Percentiles rank a stretch among this genome's conserved stretches.
Conservation (phyloP, 1,284 basidiomycete genomes). For the Trametes versicolor region DNA sequence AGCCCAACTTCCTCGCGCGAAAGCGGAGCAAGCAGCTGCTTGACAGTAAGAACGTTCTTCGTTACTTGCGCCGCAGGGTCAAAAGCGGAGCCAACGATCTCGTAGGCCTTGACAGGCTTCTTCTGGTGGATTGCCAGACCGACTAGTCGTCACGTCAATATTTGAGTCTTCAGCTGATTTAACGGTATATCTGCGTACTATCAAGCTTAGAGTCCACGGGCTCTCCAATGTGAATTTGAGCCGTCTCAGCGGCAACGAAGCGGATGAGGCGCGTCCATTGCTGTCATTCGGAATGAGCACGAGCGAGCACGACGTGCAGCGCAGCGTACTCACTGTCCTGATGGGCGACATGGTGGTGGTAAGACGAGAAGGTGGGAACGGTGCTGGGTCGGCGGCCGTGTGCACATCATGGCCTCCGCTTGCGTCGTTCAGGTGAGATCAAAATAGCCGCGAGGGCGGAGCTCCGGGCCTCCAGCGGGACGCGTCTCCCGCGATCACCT, state of each 20-base stretch:
- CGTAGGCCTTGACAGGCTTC: constrained; percentile 68
- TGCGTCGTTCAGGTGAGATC: background rate
- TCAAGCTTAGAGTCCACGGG: constrained; percentile 76
- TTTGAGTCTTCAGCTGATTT: too few species aligned
- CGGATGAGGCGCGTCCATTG: constrained; percentile 86
- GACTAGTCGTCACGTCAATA: constrained; percentile 51
- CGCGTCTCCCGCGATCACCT: constrained; percentile 30
- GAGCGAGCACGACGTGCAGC: background rate
- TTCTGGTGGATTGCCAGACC: constrained; percentile 69
- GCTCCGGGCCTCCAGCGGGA: constrained; percentile 16
- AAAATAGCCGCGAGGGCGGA: constrained; percentile 5
- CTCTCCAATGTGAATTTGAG: constrained; percentile 79
- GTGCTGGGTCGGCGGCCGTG: constrained; percentile 23
- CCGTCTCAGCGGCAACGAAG: constrained; percentile 83
- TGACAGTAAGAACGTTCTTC: constrained; percentile 70
- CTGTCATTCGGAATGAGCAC: constrained; percentile 45
- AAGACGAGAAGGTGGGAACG: constrained; percentile 17
- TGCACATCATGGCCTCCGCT: background rate
- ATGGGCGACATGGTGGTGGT: constrained; percentile 63
- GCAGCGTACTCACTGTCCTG: constrained; percentile 56
- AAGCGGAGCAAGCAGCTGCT: constrained; percentile 76
- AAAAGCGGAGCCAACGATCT: constrained; percentile 74
- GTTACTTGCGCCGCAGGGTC: constrained; percentile 72
- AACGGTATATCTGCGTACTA: constrained; percentile 50
- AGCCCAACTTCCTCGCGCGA: constrained; percentile 69